phyloP scores from a whole-genome alignment of 31 red algal genomes.

The Endocladia muricata region DNA sequence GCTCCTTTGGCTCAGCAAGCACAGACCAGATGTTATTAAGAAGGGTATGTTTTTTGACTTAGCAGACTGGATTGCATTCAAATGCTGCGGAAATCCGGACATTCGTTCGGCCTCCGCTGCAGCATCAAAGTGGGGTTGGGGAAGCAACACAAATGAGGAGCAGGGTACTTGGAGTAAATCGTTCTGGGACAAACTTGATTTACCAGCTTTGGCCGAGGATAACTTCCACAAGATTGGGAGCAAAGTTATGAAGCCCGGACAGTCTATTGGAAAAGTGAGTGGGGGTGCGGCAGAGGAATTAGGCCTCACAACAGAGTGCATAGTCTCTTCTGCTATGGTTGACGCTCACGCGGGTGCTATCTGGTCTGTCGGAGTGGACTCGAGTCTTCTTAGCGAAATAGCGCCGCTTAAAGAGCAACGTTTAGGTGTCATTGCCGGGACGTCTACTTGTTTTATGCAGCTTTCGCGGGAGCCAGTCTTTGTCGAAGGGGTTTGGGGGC shows the following conservation, averaged over 20 bases:
- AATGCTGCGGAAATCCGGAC: background rate
- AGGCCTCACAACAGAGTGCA: constrained; percentile 23
- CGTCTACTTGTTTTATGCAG: constrained; percentile 79
- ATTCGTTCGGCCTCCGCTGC: constrained; percentile 53
- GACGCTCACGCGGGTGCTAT: constrained; percentile 72
- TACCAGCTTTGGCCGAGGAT: constrained; percentile 20
- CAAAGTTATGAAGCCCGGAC: constrained; percentile 36
- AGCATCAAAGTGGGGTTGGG: constrained; percentile 78
- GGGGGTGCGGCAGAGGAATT: constrained; percentile 28
- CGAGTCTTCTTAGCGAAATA: background rate
- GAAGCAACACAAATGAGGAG: too few relatives aligned
- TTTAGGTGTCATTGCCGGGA: constrained; percentile 70
- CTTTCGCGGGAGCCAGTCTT: constrained; percentile 44
- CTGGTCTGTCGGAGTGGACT: constrained; percentile 49
- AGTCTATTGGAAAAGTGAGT: constrained; percentile 21
- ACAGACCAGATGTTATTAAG: constrained; percentile 19
- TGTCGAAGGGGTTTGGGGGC: constrained; percentile 82
- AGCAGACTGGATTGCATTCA: constrained; percentile 61
- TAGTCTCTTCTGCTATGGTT: constrained; percentile 60
- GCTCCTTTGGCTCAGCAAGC: constrained; percentile 54
- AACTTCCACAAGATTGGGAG: constrained; percentile 52
- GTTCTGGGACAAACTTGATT: constrained; percentile 54
- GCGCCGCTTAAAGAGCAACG: too few relatives aligned
- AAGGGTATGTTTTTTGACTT: constrained; percentile 61
- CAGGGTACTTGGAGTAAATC: constrained; percentile 30